Percentiles rank a stretch among this genome's conserved stretches.
Conservation (phyloP, 495 filamentous ascomycete species). For the Penicillium malachiteum region DNA sequence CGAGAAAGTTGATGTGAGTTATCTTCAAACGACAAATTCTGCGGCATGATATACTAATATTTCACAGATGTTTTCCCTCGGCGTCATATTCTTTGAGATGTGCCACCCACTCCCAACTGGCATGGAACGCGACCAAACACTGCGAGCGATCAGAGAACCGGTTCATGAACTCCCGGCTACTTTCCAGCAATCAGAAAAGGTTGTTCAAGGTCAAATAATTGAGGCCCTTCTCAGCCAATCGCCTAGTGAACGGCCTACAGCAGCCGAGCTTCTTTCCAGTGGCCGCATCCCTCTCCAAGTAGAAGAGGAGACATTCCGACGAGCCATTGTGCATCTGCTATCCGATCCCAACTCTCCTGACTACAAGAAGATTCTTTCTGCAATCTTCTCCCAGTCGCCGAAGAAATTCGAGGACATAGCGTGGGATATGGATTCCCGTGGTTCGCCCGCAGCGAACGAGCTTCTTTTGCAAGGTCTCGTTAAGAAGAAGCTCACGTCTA, state of each 20-base stretch:
- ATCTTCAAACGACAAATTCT: not conserved
- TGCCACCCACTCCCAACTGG: constrained; percentile 74
- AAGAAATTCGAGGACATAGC: constrained; percentile 80
- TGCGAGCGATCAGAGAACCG: constrained; percentile 67
- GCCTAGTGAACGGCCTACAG: constrained; percentile 80
- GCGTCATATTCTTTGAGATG: constrained; percentile 99
- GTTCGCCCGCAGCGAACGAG: constrained; percentile 56
- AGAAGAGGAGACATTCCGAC: constrained; percentile 85
- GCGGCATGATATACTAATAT: constrained; percentile 9
- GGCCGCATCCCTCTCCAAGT: constrained; percentile 86
- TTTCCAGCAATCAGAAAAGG: constrained; percentile 73
- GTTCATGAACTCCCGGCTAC: constrained; percentile 67
- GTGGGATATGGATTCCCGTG: constrained; percentile 72
- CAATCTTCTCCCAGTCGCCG: constrained; percentile 72
- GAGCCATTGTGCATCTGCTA: constrained; percentile 71
- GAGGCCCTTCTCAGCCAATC: constrained; percentile 76
- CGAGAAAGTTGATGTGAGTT: constrained; percentile 84
- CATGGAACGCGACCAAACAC: constrained; percentile 83
- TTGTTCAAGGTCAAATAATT: constrained; percentile 72
- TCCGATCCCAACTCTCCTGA: constrained; percentile 83
- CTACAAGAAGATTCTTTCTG: constrained; percentile 82
- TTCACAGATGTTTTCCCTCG: constrained; percentile 85
- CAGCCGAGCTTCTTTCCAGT: constrained; percentile 78
- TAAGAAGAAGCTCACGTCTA: constrained; percentile 69
- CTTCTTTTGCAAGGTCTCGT: constrained; percentile 71